These are phyloP conservation scores for Colletotrichum cuscutae DNA, from an alignment of 2,329 filamentous ascomycete species.

Conservation along the genomic window DNA sequence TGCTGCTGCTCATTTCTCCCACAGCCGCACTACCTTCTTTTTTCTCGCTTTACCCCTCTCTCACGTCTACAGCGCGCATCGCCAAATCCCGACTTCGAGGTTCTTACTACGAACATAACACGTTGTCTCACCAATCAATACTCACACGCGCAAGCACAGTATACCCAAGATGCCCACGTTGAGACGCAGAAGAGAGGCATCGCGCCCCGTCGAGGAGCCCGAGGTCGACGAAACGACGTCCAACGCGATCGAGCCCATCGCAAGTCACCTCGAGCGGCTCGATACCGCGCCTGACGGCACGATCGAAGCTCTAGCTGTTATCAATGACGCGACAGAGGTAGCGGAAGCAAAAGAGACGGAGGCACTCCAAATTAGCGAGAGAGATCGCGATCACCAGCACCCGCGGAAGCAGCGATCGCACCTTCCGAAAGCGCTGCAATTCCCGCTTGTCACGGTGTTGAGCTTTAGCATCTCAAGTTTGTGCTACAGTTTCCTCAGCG, in stretches of 20 bases:
- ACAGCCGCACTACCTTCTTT: conserved; percentile 1
- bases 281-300: conserved; percentile 28
- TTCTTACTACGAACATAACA: background rate
- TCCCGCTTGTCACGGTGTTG: conserved; percentile 63
- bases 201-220: conserved; percentile 8
- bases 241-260: conserved; percentile 34
- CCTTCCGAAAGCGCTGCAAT: conserved; percentile 58
- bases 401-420: conserved; percentile 40
- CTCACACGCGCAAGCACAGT: background rate
- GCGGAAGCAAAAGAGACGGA: conserved; percentile 14
- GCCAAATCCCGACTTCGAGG: conserved; percentile 6
- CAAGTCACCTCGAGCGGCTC: conserved; percentile 32
- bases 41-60: conserved; percentile 14
- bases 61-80: background rate
- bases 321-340: conserved; percentile 32
- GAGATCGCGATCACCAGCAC: conserved; percentile 28
- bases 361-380: conserved; percentile 20
- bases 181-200: conserved; percentile 28
- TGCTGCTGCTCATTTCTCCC: conserved; percentile 5
- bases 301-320: conserved; percentile 33
- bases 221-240: conserved; percentile 27
- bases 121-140: background rate
- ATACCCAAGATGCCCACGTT: conserved; percentile 31
- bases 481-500: conserved; percentile 71
- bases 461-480: conserved; percentile 72